A percentile compares a stretch with the other conserved stretches of the same genome.
phyloP scores from a whole-genome alignment of 2,329 filamentous ascomycete genomes.

The Cercospora sp. region DNA sequence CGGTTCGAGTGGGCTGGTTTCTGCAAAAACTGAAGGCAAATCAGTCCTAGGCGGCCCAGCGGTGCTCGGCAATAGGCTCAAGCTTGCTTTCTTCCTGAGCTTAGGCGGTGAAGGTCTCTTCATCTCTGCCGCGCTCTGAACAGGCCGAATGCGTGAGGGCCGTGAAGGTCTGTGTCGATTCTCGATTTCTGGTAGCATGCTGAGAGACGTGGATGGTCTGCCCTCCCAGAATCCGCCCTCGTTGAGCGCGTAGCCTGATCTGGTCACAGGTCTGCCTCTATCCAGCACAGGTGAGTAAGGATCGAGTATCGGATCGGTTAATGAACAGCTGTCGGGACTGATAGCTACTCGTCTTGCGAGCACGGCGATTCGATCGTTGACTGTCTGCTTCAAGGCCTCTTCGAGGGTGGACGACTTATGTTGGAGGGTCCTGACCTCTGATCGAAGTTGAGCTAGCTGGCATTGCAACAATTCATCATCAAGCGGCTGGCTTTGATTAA shows the following conservation, averaged over 20 bases:
- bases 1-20: neutral
- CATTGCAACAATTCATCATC: neutral
- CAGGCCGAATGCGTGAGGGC: neutral
- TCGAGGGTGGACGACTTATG: conserved; percentile 7
- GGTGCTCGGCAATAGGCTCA: conserved; percentile 2
- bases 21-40: neutral
- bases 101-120: neutral
- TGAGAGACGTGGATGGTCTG: neutral
- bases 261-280: neutral
- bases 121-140: neutral
- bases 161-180: neutral
- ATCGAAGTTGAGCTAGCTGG: neutral
- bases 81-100: neutral
- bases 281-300: neutral
- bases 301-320: neutral
- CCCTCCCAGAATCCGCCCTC: conserved; percentile 1
- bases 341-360: conserved; percentile 1
- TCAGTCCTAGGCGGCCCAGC: neutral
- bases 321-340: neutral
- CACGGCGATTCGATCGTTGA: neutral
- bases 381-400: conserved; percentile 2
- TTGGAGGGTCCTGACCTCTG: neutral
- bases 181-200: neutral
- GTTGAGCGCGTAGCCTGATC: neutral
- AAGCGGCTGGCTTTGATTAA: neutral